Evolutionary conservation across 805 yeast genomes (phyloP), one percentile per base, ranked within the genome.

Genomic region (Nematodospora valgi): DNA sequence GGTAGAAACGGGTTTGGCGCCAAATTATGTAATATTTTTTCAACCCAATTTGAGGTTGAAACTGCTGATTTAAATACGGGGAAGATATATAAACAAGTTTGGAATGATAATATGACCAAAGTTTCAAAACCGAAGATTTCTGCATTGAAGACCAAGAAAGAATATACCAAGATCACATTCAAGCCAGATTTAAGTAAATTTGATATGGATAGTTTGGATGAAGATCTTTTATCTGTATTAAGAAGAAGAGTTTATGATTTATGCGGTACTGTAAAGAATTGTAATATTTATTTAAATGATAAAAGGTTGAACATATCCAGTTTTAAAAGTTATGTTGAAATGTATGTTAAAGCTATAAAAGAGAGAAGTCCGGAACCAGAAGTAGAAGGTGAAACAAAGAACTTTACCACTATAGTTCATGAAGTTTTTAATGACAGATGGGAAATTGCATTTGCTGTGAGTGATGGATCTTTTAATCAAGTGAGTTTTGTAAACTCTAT

Each of bases 1-100:
- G 98, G 98, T 60, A 80, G 98, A 69, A 93, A 93, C 57, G 98
- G 98, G 44, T 93, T 80, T 56, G 98, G 98, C 62, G 98, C 98
- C 32, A 93, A 93, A 57, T 68, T 93, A 37, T 93, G 98, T 76
- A 93, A 93, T 59, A 93, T 93, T 43, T 93, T 91, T 59, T 87
- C 96, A 17, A 84, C 88, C 4, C 82, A 83, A 51, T 93, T 93
- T 54, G 74, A 70, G 10, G 73, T 93, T 19, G 96, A 88, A 56
- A 93, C 98, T 5, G 91, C 95, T 13, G 96, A 93, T 59, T 73
- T 78, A 34, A 61, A 56, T 29, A 65, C 70, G 8, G 80, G 74
- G 35, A 72, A 76, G 50, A 62, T 74, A 27, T 93, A 93, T 55
- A 68, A 70, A 23, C 98, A 93, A 57, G 74, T 75, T 3, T 93